These are phyloP conservation scores for Hibiscus trionum DNA, from an alignment of 345 rosid species.

Conservation along the genomic window DNA sequence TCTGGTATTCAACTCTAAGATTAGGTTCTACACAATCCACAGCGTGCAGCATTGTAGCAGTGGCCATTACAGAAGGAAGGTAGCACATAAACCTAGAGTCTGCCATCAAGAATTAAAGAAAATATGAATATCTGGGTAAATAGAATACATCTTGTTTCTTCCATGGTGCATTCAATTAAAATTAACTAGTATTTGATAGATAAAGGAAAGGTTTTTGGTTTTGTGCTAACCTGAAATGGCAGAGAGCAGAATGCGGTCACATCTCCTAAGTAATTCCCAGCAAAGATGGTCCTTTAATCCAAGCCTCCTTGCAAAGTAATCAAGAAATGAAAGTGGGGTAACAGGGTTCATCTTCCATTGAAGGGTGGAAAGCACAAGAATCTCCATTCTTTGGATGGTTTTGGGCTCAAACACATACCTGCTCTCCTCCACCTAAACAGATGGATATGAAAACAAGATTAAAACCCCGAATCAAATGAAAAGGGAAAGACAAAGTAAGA, in stretches of 20 bases:
- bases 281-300: constrained; percentile 44
- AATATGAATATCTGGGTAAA: neutral
- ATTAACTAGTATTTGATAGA: neutral
- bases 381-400: constrained; percentile 61
- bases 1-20: constrained; percentile 29
- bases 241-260: constrained; percentile 35
- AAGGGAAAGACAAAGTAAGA: neutral
- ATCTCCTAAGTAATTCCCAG: constrained; percentile 48
- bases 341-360: constrained; percentile 77
- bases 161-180: neutral
- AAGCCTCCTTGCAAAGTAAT: constrained; percentile 57
- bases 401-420: constrained; percentile 52
- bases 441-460: constrained; percentile 8
- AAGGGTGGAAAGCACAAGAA: constrained; percentile 60
- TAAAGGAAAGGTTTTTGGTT: neutral
- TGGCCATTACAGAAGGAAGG: constrained; percentile 52
- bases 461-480: neutral
- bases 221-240: constrained; percentile 37
- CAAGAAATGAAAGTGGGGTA: constrained; percentile 55
- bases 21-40: constrained; percentile 29
- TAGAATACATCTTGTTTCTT: neutral
- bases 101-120: constrained; percentile 12
- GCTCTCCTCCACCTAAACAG: constrained; percentile 49
- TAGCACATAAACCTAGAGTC: constrained; percentile 42
- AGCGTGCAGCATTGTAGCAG: constrained; percentile 52